These are phyloP conservation scores for Verbascum thapsus DNA, from an alignment of 257 asterid species.

Conservation along the genomic window DNA sequence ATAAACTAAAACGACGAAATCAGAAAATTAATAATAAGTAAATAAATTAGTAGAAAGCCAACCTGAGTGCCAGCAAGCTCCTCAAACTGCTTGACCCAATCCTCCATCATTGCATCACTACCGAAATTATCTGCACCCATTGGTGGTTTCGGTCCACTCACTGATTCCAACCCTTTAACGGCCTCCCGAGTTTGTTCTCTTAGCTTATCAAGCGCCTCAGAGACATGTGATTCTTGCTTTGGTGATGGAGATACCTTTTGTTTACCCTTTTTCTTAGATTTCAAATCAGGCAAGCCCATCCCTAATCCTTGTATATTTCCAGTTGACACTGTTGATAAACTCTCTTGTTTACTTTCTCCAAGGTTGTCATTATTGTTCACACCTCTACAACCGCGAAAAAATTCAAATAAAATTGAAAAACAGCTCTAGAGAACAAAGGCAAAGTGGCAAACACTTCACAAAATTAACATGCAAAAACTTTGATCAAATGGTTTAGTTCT, in stretches of 20 bases:
- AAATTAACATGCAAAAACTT: constrained; percentile 1
- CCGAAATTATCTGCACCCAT: constrained; percentile 49
- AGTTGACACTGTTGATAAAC: constrained; percentile 34
- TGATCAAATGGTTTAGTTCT: neutral
- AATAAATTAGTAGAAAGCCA: constrained; percentile 22
- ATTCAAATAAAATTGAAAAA: constrained; percentile 9
- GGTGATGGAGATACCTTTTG: constrained; percentile 52
- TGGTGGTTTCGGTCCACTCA: constrained; percentile 50
- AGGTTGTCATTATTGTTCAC: constrained; percentile 29
- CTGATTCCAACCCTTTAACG: constrained; percentile 83
- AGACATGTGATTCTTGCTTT: constrained; percentile 66
- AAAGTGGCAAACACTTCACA: constrained; percentile 8
- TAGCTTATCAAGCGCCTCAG: constrained; percentile 95
- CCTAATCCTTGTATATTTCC: constrained; percentile 84
- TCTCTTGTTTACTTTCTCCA: constrained; percentile 56
- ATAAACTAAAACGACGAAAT: too few relatives aligned
- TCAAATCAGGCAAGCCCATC: constrained; percentile 94
- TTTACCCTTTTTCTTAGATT: constrained; percentile 77
- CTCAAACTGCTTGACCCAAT: constrained; percentile 97
- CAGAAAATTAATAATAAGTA: constrained; percentile 6
- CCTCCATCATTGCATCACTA: constrained; percentile 86
- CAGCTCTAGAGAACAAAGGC: neutral
- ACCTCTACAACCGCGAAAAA: constrained; percentile 42
- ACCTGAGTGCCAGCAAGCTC: constrained; percentile 98
- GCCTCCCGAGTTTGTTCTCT: constrained; percentile 94